Evolutionary conservation across 371 early-diverging fungal species (phyloP).

Genomic region (Lichtheimia ornata): DNA sequence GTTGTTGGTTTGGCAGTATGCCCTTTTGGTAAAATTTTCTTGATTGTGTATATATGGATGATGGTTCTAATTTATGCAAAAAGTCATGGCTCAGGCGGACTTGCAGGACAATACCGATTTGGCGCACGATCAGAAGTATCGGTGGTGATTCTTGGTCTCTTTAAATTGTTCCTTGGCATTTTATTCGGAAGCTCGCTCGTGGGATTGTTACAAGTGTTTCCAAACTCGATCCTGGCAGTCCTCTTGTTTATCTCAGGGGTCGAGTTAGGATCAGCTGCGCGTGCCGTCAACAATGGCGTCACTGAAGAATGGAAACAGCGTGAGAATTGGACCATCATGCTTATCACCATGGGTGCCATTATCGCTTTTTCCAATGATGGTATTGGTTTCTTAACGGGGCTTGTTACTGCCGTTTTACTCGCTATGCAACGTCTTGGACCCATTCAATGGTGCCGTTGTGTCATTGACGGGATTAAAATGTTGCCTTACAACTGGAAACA

Average conservation of each 20-base stretch:
- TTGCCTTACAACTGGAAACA: slow-evolving; percentile 28
- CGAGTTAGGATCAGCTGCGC: slow-evolving; percentile 73
- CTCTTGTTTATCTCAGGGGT: slow-evolving; percentile 85
- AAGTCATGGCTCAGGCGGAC: slow-evolving; percentile 82
- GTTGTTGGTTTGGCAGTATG: slow-evolving; percentile 85
- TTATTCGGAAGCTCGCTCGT: slow-evolving; percentile 82
- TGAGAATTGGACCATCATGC: slow-evolving; percentile 69
- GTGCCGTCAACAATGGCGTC: slow-evolving; percentile 53
- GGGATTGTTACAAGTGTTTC: slow-evolving; percentile 69
- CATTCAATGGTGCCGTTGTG: slow-evolving; percentile 16
- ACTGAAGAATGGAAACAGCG: slow-evolving; percentile 37
- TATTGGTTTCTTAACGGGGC: slow-evolving; percentile 76
- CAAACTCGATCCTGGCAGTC: slow-evolving; percentile 78
- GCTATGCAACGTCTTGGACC: slow-evolving; percentile 42
- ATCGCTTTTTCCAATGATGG: slow-evolving; percentile 83
- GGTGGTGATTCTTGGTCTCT: slow-evolving; percentile 72
- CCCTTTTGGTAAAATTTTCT: slow-evolving; percentile 67
- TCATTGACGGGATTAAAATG: slow-evolving; percentile 7
- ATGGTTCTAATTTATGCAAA: neutral
- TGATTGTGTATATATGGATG: neutral
- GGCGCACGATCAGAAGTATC: slow-evolving; percentile 87
- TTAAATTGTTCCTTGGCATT: slow-evolving; percentile 77
- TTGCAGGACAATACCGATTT: slow-evolving; percentile 92
- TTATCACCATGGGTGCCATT: slow-evolving; percentile 69
- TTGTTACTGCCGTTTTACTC: slow-evolving; percentile 51